Base-by-base conservation (phyloP, 2,329 filamentous ascomycete species). In the Simplicillium sp. region DNA sequence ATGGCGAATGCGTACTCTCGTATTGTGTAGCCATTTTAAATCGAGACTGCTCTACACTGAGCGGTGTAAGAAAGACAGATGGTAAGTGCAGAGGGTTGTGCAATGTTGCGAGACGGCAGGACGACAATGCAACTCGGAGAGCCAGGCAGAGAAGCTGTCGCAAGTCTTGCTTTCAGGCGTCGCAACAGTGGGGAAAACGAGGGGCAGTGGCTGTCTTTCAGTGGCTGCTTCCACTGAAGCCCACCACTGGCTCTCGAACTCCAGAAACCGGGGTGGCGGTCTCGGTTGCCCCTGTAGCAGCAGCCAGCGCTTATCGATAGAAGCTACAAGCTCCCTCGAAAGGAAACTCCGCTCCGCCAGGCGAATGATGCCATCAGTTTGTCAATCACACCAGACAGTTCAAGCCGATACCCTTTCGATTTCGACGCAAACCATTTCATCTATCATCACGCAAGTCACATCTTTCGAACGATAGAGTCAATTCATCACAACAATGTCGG, bases 11-110 rank as follows among this genome's bases (percentile, higher is more conserved):
- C 45, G 38, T 56, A 70, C 74, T 63, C 66, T 78, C 74, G 58
- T 78, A 78, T 50, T 73, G 73, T 14, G 67, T 75, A 38, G 73
- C 62, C 73, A 77, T 77, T 33, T 33, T 31, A 33, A 9, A 9
- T 6, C 20, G 9, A 25, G 20, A 25, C 20, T 25, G 38, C 20
- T 39, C 9, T 25, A n/a, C 35, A 3, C 11, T 17, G 7, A 12
- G 11, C n/a, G 11, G 17, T 28, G 13, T n/a, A 29, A 12, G 15
- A 8, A 13, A 28, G 9, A 14, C 34, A 36, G 34, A 17, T 11
- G 16, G 11, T 8, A 17, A 36, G 34, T 8, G 14, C 11, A 9
- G 5, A 25, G 20, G 20, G 5, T 25, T 25, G 20, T 5, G 9
- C 20, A 25, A 25, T 25, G 20, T 9, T 25, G 20, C 20, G 20